Evolutionary conservation across 2,329 filamentous ascomycete species (phyloP).

Genomic region (Fragosphaeria purpurea): DNA sequence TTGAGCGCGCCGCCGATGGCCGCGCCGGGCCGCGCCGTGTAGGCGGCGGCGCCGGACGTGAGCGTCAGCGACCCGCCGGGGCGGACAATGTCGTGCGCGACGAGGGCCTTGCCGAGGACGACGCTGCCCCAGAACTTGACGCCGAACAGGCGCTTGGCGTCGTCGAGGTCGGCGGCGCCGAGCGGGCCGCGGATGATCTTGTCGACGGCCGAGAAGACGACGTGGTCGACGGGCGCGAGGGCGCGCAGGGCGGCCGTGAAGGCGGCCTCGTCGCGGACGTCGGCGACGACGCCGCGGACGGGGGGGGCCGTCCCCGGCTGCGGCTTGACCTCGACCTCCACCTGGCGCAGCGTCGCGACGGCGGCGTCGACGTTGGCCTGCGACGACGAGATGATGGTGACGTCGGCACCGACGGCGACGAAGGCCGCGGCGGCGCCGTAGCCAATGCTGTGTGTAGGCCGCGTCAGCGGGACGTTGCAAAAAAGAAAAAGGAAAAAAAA

Average conservation of each 20-base stretch:
- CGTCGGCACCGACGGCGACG: slow-evolving; percentile 24
- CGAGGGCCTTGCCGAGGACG: slow-evolving; percentile 24
- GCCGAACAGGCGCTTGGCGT: slow-evolving; percentile 26
- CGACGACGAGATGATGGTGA: slow-evolving; percentile 26
- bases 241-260: slow-evolving; percentile 21
- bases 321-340: slow-evolving; percentile 4
- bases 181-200: slow-evolving; percentile 27
- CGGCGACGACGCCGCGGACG: slow-evolving; percentile 20
- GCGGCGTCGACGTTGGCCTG: slow-evolving; percentile 21
- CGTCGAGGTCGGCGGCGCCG: slow-evolving; percentile 22
- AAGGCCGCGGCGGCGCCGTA: slow-evolving; percentile 27
- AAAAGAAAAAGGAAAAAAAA: background rate
- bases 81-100: slow-evolving; percentile 25
- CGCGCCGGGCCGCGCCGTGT: slow-evolving; percentile 21
- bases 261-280: slow-evolving; percentile 24
- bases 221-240: slow-evolving; percentile 27
- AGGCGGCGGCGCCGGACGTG: slow-evolving; percentile 25
- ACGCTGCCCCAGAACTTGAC: slow-evolving; percentile 31
- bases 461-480: background rate
- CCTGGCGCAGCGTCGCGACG: slow-evolving; percentile 18
- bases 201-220: slow-evolving; percentile 28
- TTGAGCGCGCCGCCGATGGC: slow-evolving; percentile 23
- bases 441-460: slow-evolving; percentile 25
- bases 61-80: slow-evolving; percentile 27
- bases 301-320: slow-evolving; percentile 1